Evolutionary conservation across 108 stramenopile species (phyloP).

Genomic region (Skeletonema marinoi): DNA sequence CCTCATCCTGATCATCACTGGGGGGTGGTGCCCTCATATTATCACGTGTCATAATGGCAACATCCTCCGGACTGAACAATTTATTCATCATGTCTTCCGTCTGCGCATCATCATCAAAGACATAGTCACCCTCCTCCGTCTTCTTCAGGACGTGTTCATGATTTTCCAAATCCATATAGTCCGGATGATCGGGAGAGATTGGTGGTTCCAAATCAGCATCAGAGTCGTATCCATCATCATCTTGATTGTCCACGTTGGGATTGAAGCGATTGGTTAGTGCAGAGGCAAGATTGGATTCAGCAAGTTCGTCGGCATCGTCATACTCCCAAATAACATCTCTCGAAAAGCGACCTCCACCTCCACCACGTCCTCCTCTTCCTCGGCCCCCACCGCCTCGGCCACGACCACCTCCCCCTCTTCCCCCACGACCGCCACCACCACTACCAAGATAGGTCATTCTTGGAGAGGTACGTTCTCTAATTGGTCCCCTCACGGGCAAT

Average conservation of each 20-base stretch:
- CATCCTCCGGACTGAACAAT: not conserved
- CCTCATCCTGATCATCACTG: slow-evolving; percentile 18
- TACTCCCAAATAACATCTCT: not conserved
- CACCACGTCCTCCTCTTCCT: not conserved
- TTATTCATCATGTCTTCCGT: slow-evolving; percentile 1
- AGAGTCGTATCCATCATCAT: slow-evolving; percentile 47
- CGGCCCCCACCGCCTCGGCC: not conserved
- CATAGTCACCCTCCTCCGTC: slow-evolving; percentile 28
- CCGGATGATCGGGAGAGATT: slow-evolving; percentile 26
- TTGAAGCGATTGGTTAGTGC: not conserved
- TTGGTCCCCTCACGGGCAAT: not conserved
- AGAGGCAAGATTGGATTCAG: not conserved
- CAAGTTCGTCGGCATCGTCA: slow-evolving; percentile 6
- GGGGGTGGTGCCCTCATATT: slow-evolving; percentile 3
- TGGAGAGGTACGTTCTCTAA: slow-evolving; percentile 10
- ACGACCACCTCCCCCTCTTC: not conserved
- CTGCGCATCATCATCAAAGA: slow-evolving; percentile 22
- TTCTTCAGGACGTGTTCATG: slow-evolving; percentile 41
- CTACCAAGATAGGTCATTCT: not conserved
- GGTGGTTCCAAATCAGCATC: slow-evolving; percentile 45
- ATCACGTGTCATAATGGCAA: slow-evolving; percentile 11
- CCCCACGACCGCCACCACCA: not conserved
- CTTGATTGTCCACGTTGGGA: slow-evolving; percentile 34
- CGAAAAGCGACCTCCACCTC: not conserved
- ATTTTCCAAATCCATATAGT: slow-evolving; percentile 47